Evolutionary conservation across 768 basidiomycete genomes (phyloP), one percentile per base, ranked within the genome.

Genomic region (Boletus fagicola): DNA sequence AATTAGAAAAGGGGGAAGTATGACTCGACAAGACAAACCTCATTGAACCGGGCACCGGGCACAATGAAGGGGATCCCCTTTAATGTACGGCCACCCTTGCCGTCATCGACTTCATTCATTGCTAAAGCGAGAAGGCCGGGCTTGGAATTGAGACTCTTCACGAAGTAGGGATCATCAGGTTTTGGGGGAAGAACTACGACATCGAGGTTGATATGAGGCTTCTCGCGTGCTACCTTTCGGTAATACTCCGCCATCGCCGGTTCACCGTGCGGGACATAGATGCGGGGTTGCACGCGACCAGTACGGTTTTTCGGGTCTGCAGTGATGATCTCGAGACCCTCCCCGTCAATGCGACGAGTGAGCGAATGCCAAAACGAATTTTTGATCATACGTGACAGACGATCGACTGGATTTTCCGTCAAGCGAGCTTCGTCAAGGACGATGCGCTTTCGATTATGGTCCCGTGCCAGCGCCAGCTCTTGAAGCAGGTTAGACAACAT

Each of bases 401-500:
- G 89, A 72, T 95, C 93, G 51, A 99, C 96, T 0, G 96, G 96
- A 70, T 98, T 98, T 76, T 99, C 96, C 0, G 91, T 92, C 50
- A 99, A 80, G 60, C 96, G 90, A n/a, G 93, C 87, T 73, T 99
- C 97, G 65, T 99, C 97, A n/a, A 99, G 86, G 20, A 99, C 93
- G 68, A 99, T 97, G 9, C 94, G 90, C 75, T 96, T 96, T 55
- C 94, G 81, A 61, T 90, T 88, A 73, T 96, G 94, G 69, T 98
- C 96, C 10, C 93, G 86, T 7, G 97, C 96, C 22, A 98, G 84
- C 3, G 96, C 96, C 47, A 99, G 87, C 71, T 99, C 96, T 78
- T 99, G 96, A n/a, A 99, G 81, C 26, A 99, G 83, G 74, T 98
- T 98, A 13, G 96, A 98, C 46, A 99, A 80, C 96, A 98, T 98